A percentile compares a stretch with the other conserved stretches of the same genome.
Conservation (phyloP, 2,329 filamentous ascomycete genomes). For the Beauveria scarabaeidicola region DNA sequence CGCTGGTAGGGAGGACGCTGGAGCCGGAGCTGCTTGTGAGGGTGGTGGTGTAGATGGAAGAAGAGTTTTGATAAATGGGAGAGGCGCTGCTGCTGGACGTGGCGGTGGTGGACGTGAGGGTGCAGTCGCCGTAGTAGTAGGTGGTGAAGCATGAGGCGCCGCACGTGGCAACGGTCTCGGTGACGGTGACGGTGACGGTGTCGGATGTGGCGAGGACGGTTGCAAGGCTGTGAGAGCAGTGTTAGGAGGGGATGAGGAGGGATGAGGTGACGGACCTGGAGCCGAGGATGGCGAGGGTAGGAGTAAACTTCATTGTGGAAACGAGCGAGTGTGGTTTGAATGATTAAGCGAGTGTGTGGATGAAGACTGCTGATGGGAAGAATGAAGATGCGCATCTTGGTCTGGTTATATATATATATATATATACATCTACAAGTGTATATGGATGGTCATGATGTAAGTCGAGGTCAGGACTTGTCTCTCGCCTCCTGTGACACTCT, state of each 20-base stretch:
- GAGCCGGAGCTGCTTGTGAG: background rate
- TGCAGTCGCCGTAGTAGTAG: slow-evolving; percentile 5
- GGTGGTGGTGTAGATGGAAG: background rate
- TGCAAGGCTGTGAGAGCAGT: slow-evolving; percentile 13
- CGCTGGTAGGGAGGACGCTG: background rate
- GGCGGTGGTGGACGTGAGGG: background rate
- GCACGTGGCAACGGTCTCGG: slow-evolving; percentile 16
- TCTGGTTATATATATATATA: background rate
- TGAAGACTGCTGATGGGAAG: background rate
- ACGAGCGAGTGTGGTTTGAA: background rate
- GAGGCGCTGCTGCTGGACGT: background rate
- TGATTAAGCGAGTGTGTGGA: background rate
- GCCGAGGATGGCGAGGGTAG: background rate
- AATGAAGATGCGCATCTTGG: background rate
- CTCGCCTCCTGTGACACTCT: slow-evolving; percentile 4
- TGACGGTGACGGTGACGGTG: slow-evolving; percentile 25
- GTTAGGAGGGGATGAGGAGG: slow-evolving; percentile 9
- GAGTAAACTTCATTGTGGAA: slow-evolving; percentile 2
- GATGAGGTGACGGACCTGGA: background rate
- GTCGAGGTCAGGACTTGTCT: background rate
- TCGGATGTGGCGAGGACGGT: slow-evolving; percentile 18
- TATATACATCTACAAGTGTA: background rate
- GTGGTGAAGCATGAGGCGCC: background rate
- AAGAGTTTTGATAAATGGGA: background rate
- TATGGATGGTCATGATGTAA: background rate